Evolutionary conservation across 2,329 filamentous ascomycete genomes (phyloP).

Genomic region (Sporothrix dimorphospora): DNA sequence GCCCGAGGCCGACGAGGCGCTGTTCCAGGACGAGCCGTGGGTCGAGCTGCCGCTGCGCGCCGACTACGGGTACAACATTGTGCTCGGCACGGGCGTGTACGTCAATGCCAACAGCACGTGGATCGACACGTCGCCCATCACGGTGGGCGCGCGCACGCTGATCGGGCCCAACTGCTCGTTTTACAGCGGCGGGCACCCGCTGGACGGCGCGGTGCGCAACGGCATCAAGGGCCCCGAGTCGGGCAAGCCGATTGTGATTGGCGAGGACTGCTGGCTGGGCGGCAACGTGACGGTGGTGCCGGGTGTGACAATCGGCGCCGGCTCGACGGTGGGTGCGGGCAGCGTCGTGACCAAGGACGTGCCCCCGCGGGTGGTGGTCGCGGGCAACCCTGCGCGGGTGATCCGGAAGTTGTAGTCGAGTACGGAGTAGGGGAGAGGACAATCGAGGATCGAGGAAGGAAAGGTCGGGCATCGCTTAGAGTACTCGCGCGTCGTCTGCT

Average conservation of each 20-base stretch:
- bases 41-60: constrained; percentile 66
- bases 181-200: constrained; percentile 74
- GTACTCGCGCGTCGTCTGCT: background rate
- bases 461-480: background rate
- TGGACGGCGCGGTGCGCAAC: constrained; percentile 74
- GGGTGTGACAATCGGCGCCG: constrained; percentile 77
- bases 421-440: background rate
- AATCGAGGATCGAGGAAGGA: background rate
- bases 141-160: constrained; percentile 75
- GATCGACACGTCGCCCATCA: constrained; percentile 75
- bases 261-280: constrained; percentile 80
- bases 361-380: constrained; percentile 64
- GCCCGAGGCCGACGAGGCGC: constrained; percentile 64
- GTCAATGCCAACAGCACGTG: constrained; percentile 76
- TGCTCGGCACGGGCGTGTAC: constrained; percentile 70
- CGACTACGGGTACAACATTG: constrained; percentile 79
- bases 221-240: constrained; percentile 74
- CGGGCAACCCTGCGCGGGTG: constrained; percentile 68
- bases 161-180: constrained; percentile 79
- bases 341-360: constrained; percentile 82
- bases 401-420: constrained; percentile 47
- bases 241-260: constrained; percentile 73
- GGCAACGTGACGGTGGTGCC: constrained; percentile 72
- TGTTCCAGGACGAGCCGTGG: constrained; percentile 68
- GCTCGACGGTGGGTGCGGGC: constrained; percentile 75